Conservation (phyloP, 2,329 filamentous ascomycete species). For the Pseudogymnoascus sp. region DNA sequence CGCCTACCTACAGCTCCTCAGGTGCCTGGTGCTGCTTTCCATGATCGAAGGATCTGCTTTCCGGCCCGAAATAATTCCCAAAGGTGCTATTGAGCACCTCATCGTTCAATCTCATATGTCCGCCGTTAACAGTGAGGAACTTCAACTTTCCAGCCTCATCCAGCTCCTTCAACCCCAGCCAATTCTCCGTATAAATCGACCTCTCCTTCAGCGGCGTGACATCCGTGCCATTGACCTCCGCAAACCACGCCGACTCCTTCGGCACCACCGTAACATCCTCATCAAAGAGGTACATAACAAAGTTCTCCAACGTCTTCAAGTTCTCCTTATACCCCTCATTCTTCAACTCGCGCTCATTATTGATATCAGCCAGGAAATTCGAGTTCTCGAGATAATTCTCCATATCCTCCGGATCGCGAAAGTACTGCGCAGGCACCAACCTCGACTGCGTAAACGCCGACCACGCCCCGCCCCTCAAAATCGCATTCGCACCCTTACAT, state of each 20-base stretch:
- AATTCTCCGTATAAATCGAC: conserved; percentile 78
- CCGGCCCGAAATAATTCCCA: conserved; percentile 37
- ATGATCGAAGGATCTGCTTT: conserved; percentile 15
- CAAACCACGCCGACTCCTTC: conserved; percentile 87
- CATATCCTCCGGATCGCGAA: conserved; percentile 63
- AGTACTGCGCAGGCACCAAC: conserved; percentile 93
- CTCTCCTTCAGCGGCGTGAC: conserved; percentile 62
- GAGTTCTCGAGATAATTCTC: conserved; percentile 69
- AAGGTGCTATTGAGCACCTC: conserved; percentile 46
- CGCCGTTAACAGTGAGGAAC: conserved; percentile 66
- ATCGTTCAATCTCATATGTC: conserved; percentile 74
- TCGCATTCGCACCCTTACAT: conserved; percentile 70
- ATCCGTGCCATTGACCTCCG: conserved; percentile 69
- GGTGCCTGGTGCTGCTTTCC: conserved; percentile 2
- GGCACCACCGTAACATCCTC: conserved; percentile 81
- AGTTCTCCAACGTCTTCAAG: conserved; percentile 61
- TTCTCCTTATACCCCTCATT: conserved; percentile 68
- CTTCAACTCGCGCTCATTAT: conserved; percentile 78
- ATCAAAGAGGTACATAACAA: conserved; percentile 85
- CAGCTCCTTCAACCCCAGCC: conserved; percentile 75
- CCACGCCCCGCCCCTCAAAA: conserved; percentile 79
- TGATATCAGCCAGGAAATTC: conserved; percentile 90
- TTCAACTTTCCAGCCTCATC: conserved; percentile 72
- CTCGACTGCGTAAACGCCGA: conserved; percentile 65
- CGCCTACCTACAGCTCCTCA: background rate